Evolutionary conservation across 768 basidiomycete genomes (phyloP).

Genomic region (Lactifluus hygrophoroides): DNA sequence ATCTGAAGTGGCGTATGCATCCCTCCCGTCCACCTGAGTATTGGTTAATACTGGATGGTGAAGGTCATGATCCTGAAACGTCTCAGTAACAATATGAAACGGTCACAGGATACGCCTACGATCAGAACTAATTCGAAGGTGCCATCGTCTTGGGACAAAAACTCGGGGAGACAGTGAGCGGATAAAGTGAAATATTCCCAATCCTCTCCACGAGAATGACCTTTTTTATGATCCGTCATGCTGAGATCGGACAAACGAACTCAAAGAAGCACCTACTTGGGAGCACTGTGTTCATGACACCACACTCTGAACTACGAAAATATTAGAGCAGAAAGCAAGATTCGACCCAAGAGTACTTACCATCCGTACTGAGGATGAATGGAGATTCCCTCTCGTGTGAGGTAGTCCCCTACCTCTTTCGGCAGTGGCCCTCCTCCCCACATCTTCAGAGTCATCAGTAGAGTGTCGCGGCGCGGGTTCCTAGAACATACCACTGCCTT

Average conservation of each 20-base stretch:
- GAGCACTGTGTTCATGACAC: constrained; percentile 20
- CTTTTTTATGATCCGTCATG: not conserved
- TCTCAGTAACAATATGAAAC: not conserved
- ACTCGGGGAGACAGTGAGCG: constrained; percentile 16
- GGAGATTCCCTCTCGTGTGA: constrained; percentile 21
- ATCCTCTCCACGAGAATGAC: constrained; percentile 19
- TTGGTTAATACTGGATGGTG: constrained; percentile 27
- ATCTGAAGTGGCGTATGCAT: constrained; percentile 38
- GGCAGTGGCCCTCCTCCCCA: constrained; percentile 27
- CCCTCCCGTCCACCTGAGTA: constrained; percentile 28
- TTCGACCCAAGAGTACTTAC: constrained; percentile 5
- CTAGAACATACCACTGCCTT: constrained; percentile 21
- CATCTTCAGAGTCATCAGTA: constrained; percentile 19
- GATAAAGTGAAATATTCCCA: constrained; percentile 23
- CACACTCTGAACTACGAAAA: constrained; percentile 19
- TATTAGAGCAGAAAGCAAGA: not conserved
- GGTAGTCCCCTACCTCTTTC: constrained; percentile 22
- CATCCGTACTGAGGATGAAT: constrained; percentile 22
- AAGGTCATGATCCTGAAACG: constrained; percentile 18
- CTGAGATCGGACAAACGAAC: not conserved
- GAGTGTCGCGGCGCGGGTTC: not conserved
- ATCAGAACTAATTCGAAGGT: constrained; percentile 22
- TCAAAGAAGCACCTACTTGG: constrained; percentile 14
- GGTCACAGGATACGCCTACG: constrained; percentile 5
- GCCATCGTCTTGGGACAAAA: constrained; percentile 19